Evolutionary conservation across 164 flowering plant species (phyloP).

Genomic region (Warburgia ugandensis): DNA sequence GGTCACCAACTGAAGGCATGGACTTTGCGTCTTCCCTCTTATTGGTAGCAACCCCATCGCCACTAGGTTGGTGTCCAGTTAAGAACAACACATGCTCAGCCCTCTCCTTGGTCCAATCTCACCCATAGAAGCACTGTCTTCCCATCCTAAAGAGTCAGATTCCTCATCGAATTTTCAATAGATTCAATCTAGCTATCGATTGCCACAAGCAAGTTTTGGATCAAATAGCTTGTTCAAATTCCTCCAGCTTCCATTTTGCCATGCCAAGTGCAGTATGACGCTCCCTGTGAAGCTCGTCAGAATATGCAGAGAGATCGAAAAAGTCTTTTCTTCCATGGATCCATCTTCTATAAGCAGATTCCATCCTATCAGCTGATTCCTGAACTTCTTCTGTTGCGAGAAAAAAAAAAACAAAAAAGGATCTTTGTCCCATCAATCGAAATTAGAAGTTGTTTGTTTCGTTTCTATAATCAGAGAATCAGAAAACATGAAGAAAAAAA

Average conservation of each 20-base stretch:
- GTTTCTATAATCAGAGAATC: too few species aligned
- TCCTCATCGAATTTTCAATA: constrained; percentile 45
- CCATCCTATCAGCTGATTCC: constrained; percentile 95
- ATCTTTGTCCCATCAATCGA: constrained; percentile 91
- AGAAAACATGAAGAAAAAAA: too few species aligned
- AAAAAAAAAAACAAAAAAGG: too few species aligned
- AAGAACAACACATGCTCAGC: constrained; percentile 81
- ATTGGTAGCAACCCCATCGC: constrained; percentile 8
- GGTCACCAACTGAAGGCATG: constrained; percentile 12
- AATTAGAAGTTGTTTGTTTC: constrained; percentile 68
- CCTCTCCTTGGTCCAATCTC: constrained; percentile 77
- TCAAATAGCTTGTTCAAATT: constrained; percentile 64
- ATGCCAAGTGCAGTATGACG: constrained; percentile 70
- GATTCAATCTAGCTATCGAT: constrained; percentile 44
- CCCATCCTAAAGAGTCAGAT: constrained; percentile 41
- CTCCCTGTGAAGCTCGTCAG: constrained; percentile 60
- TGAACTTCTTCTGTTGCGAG: constrained; percentile 85
- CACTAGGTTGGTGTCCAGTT: constrained; percentile 30
- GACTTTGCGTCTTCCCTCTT: constrained; percentile 14
- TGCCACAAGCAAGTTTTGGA: constrained; percentile 58
- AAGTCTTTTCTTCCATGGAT: constrained; percentile 45
- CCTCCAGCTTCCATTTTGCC: constrained; percentile 98
- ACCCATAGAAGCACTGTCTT: constrained; percentile 62
- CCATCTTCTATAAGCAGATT: constrained; percentile 84
- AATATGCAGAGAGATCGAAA: constrained; percentile 27